A percentile compares a stretch with the other conserved stretches of the same genome.
phyloP scores from a whole-genome alignment of 2,329 filamentous ascomycete genomes.

The Clarireedia monteithiana region DNA sequence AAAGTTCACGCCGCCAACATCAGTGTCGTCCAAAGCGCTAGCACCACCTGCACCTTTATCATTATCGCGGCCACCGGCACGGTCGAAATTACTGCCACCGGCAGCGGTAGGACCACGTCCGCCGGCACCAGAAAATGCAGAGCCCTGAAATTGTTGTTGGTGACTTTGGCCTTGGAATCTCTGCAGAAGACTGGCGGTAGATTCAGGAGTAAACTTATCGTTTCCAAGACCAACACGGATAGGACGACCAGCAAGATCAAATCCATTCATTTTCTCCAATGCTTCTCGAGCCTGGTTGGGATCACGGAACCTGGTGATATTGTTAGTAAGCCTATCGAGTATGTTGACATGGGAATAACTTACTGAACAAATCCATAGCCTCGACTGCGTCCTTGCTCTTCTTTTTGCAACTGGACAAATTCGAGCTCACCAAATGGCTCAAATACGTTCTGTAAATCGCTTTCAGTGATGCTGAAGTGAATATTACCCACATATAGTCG shows the following conservation, averaged over 20 bases:
- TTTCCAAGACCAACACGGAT: slow-evolving; percentile 99
- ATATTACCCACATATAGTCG: slow-evolving; percentile 98
- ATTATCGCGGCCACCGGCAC: slow-evolving; percentile 78
- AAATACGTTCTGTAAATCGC: slow-evolving; percentile 92
- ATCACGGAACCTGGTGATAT: slow-evolving; percentile 67
- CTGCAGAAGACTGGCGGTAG: slow-evolving; percentile 84
- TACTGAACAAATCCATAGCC: slow-evolving; percentile 99
- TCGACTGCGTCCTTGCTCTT: slow-evolving; percentile 81
- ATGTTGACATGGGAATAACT: slow-evolving; percentile 33
- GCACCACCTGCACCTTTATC: slow-evolving; percentile 83
- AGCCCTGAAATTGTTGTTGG: slow-evolving; percentile 72
- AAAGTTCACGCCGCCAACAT: slow-evolving; percentile 98
- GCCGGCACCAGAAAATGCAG: slow-evolving; percentile 82
- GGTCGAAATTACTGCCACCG: slow-evolving; percentile 72
- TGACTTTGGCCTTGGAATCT: slow-evolving; percentile 77
- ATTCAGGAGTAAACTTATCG: slow-evolving; percentile 99
- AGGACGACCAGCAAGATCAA: slow-evolving; percentile 92
- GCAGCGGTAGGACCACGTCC: slow-evolving; percentile 79
- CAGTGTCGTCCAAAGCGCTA: slow-evolving; percentile 92
- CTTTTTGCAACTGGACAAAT: slow-evolving; percentile 95
- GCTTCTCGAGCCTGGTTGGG: slow-evolving; percentile 88
- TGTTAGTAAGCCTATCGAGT: slow-evolving; percentile 30
- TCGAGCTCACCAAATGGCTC: slow-evolving; percentile 96
- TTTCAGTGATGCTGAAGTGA: slow-evolving; percentile 97
- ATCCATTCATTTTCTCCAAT: slow-evolving; percentile 98